Percentiles rank a stretch among this genome's conserved stretches.
These are phyloP conservation scores for Chrysopogon serrulatus DNA, from an alignment of 176 grass and related monocot genomes.

Conservation along the genomic window DNA sequence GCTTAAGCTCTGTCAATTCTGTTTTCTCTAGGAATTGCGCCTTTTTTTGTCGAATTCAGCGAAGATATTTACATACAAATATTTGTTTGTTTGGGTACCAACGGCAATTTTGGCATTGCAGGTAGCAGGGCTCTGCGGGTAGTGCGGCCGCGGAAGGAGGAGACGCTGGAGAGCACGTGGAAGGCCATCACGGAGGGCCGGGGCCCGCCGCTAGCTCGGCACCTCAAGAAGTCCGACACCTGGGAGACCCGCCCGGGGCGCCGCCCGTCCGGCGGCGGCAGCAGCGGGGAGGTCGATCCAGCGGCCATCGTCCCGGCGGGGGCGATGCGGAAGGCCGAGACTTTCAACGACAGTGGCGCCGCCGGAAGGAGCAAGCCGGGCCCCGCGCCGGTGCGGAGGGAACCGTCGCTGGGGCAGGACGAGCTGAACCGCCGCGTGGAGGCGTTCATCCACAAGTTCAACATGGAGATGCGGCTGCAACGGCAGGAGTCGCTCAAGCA, in stretches of 20 bases:
- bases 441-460: constrained; percentile 98
- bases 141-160: constrained; percentile 49
- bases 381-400: constrained; percentile 48
- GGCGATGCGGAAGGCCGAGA: constrained; percentile 72
- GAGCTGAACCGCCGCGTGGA: constrained; percentile 88
- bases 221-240: constrained; percentile 97
- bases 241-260: constrained; percentile 51
- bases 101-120: constrained; percentile 4
- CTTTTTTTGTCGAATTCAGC: background rate
- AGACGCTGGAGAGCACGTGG: constrained; percentile 96
- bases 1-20: background rate
- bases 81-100: background rate
- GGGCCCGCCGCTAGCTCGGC: constrained; percentile 61
- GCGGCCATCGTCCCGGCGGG: background rate
- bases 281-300: constrained; percentile 11
- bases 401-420: constrained; percentile 84
- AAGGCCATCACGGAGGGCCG: constrained; percentile 92
- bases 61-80: background rate
- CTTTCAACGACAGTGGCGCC: constrained; percentile 47
- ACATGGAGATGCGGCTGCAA: constrained; percentile 97
- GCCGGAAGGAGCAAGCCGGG: background rate
- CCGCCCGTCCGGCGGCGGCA: constrained; percentile 17
- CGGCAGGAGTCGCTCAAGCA: constrained; percentile 85
- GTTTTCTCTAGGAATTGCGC: background rate
- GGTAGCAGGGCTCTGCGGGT: constrained; percentile 63